Evolutionary conservation across 2,329 filamentous ascomycete genomes (phyloP).

Genomic region (Pestalotiopsis fici): DNA sequence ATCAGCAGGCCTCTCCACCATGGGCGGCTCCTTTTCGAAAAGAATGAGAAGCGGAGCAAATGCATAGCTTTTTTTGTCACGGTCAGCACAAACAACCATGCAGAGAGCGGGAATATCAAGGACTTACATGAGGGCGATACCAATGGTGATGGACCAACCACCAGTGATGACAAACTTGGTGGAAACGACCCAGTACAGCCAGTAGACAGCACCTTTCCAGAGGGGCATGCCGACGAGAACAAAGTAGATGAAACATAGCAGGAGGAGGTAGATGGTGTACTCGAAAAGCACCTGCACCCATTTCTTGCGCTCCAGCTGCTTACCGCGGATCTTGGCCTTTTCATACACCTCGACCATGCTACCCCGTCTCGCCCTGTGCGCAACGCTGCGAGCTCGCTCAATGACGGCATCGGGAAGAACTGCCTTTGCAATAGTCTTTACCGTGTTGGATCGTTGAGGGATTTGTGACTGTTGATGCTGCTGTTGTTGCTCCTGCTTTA

Average conservation of each 20-base stretch:
- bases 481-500: not conserved
- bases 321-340: constrained; percentile 16
- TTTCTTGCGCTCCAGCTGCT: constrained; percentile 17
- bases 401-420: constrained; percentile 6
- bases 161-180: constrained; percentile 39
- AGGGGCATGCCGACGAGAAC: constrained; percentile 45
- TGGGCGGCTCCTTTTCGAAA: constrained; percentile 32
- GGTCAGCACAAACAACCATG: not conserved
- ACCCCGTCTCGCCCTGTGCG: constrained; percentile 1
- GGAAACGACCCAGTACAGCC: constrained; percentile 39
- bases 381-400: constrained; percentile 8
- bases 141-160: constrained; percentile 40
- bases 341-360: constrained; percentile 17
- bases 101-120: not conserved
- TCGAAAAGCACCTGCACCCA: constrained; percentile 21
- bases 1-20: constrained; percentile 12
- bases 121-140: constrained; percentile 34
- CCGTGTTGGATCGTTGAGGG: constrained; percentile 11
- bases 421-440: constrained; percentile 9
- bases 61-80: constrained; percentile 12
- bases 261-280: constrained; percentile 20
- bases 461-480: not conserved
- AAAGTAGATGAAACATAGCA: constrained; percentile 42
- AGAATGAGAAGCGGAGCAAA: constrained; percentile 20
- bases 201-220: constrained; percentile 45